A percentile compares a stretch with the other conserved stretches of the same genome.
phyloP scores from a whole-genome alignment of 2,329 filamentous ascomycete genomes.

The Epichloe sibirici region DNA sequence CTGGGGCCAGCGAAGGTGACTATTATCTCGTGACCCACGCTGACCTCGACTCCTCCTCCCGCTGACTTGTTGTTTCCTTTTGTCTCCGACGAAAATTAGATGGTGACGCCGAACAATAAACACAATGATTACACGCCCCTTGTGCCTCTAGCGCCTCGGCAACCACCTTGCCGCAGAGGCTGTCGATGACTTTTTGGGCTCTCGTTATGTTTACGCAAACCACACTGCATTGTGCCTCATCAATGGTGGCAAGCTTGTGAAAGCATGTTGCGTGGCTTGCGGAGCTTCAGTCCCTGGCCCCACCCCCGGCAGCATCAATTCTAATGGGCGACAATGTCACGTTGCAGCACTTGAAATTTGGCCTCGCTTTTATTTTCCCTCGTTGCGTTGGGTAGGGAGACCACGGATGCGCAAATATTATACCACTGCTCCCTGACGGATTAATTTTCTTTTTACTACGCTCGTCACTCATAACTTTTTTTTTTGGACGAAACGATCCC shows the following conservation, averaged over 20 bases:
- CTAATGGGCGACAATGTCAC: background rate
- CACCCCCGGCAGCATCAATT: background rate
- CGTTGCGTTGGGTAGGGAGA: constrained; percentile 4
- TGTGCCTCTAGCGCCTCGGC: background rate
- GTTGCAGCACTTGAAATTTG: background rate
- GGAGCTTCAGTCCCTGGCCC: background rate
- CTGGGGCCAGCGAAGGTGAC: constrained; percentile 52
- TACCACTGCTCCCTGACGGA: constrained; percentile 2
- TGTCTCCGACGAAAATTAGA: constrained; percentile 14
- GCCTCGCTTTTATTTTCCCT: constrained; percentile 4
- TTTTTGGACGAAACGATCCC: constrained; percentile 5
- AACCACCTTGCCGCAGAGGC: background rate
- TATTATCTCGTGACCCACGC: constrained; percentile 28
- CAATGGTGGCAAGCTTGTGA: background rate
- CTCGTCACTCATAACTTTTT: background rate
- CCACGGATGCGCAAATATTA: constrained; percentile 2
- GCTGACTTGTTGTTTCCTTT: background rate
- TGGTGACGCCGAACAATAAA: constrained; percentile 24
- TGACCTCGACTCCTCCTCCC: constrained; percentile 9
- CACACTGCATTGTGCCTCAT: background rate
- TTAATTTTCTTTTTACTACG: background rate
- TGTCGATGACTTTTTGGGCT: background rate
- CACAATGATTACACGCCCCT: background rate
- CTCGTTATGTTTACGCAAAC: background rate
- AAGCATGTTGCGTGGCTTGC: background rate